Base-by-base conservation (phyloP, 2,329 filamentous ascomycete genomes). In the Ampelomyces quisqualis region DNA sequence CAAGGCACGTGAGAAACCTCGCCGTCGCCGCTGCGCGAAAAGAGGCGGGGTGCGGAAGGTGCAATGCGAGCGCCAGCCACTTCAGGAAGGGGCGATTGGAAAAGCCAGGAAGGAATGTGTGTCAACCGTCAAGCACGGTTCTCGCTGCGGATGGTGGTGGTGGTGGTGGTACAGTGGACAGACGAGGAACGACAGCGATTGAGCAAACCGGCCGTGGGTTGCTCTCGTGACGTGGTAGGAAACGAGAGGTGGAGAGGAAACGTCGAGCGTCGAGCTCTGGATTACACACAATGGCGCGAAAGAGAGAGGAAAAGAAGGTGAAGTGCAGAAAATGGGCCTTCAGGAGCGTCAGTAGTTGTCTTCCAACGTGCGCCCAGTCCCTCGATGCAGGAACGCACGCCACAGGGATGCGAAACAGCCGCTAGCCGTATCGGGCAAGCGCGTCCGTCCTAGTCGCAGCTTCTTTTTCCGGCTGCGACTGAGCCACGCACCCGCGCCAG, bases 101-200 rank as follows among this genome's bases (percentile, higher is more conserved):
- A 51, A 49, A 34, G 46, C 31, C 14, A 41, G 36, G 26, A 34
- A 38, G 49, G 55, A 60, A 58, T 58, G 60, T 64, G 62, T 60
- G 58, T 66, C 60, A 38, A 66, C 59, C 61, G 58, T 66, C 60
- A 38, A 66, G 60, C 62, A 65, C 62, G 17, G 34, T 51, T 40
- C 24, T 37, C 28, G 46, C 23, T 34, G 41, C 19, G 43, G 43
- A 40, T 44, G 43, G 29, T 41, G 34, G 37, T 45, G n/a, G n/a
- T n/a, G n/a, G n/a, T 14, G 30, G 45, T 47, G 38, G 38, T 52
- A 51, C 47, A 40, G 44, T 47, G 42, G 40, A 47, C 40, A 39
- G 33, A 37, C 20, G 30, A 35, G 51, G 43, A 55, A 46, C 31
- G 54, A 58, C 49, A 53, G 59, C 50, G 40, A 58, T 53, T 53